Evolutionary conservation across 2,329 filamentous ascomycete species (phyloP).

Genomic region (Scleromitrula shiraiana): DNA sequence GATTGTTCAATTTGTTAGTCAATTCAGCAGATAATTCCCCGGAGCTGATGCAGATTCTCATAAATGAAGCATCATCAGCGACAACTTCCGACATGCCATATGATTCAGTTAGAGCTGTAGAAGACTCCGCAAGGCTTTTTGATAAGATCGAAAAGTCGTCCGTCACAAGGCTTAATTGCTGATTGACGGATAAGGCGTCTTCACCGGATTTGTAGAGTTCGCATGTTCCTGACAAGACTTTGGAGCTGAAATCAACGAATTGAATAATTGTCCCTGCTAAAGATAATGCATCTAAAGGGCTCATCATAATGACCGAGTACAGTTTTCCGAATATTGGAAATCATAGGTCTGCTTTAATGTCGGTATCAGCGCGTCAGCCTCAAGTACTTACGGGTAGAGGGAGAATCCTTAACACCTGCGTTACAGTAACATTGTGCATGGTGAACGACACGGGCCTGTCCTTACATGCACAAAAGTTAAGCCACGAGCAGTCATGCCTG

Average conservation of each 20-base stretch:
- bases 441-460: too few relatives aligned
- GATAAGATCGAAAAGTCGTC: conserved; percentile 2
- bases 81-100: not conserved
- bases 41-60: not conserved
- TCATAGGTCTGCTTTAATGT: too few relatives aligned
- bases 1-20: not conserved
- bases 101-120: not conserved
- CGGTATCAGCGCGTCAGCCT: too few relatives aligned
- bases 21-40: not conserved
- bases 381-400: too few relatives aligned
- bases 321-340: too few relatives aligned
- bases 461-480: too few relatives aligned
- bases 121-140: not conserved
- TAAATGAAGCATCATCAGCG: not conserved
- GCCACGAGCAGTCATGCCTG: too few relatives aligned
- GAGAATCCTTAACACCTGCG: too few relatives aligned
- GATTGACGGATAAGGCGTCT: not conserved
- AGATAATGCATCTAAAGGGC: conserved; percentile 7
- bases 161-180: conserved; percentile 1
- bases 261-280: conserved; percentile 12
- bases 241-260: conserved; percentile 14
- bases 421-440: too few relatives aligned
- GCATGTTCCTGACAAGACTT: conserved; percentile 6
- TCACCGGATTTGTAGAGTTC: conserved; percentile 10
- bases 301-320: not conserved